Evolutionary conservation across 2,329 filamentous ascomycete species (phyloP), one percentile per base, ranked within the genome.

Genomic region (Talaromyces sp.): DNA sequence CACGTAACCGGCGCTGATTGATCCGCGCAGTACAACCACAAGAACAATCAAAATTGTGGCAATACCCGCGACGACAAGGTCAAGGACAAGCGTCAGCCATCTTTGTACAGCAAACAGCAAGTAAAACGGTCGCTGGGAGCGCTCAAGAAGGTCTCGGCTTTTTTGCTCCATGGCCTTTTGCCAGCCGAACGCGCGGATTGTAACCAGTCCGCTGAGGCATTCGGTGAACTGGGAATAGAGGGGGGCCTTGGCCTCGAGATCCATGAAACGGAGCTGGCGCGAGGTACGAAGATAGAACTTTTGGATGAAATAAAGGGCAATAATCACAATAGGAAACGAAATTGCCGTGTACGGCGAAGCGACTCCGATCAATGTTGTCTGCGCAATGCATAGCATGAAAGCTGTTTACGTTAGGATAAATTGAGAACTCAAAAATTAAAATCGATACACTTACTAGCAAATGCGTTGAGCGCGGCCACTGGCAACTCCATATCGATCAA

Each of bases 221-320:
- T 86, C 83, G 24, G 81, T 75, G 64, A 86, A 86, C 61, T 85
- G 75, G 17, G 77, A 82, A 72, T 83, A 85, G 0, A 87, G 71
- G 0, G 84, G 84, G 0, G 81, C 80, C 64, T 87, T 86, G 1
- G 82, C 79, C 67, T 88, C 85, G 0, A 88, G 77, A 52, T 88
- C 85, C 11, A 88, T 69, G 21, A 85, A 76, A 54, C 85, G 78
- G 8, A 88, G 68, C 67, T 88, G 85, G 0, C 84, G 74, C 0
- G 84, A 86, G 0, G 85, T 88, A 0, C 82, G 77, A 2, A 88
- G 75, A 64, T 88, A 88, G 54, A 85, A 78, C 57, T 76, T 81
- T 62, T 86, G 84, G 0, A 87, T 69, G 2, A 75, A 61, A 58
- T 80, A 86, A 0, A 86, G 62, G 0, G 79, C 62, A 0, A 66